Evolutionary conservation across 2,329 filamentous ascomycete genomes (phyloP).

Genomic region (Hypomyces rosellus): DNA sequence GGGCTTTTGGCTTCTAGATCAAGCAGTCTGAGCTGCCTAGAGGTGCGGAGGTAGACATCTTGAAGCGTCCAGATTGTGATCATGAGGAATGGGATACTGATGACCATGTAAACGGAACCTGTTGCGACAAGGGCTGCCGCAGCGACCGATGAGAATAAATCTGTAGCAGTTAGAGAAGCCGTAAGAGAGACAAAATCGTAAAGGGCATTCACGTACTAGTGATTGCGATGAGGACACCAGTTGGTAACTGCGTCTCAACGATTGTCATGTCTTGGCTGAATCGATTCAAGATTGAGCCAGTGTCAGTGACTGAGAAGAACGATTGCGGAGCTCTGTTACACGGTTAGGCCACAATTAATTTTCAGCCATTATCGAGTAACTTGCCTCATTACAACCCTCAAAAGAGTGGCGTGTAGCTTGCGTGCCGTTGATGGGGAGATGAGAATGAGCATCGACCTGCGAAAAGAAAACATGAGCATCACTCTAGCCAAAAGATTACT

Average conservation of each 20-base stretch:
- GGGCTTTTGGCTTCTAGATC: conserved; percentile 31
- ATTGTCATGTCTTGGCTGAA: conserved; percentile 18
- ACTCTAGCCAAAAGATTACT: no score
- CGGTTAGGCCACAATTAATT: no score
- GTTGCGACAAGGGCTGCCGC: conserved; percentile 6
- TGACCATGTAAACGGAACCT: conserved; percentile 8
- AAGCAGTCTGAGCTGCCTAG: conserved; percentile 29
- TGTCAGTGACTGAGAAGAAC: neutral
- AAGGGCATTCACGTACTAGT: neutral
- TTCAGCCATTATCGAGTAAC: no score
- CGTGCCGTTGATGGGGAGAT: no score
- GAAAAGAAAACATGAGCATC: no score
- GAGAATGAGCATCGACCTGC: no score
- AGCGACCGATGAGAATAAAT: conserved; percentile 16
- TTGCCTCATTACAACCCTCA: no score
- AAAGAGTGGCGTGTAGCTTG: no score
- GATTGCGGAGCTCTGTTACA: neutral
- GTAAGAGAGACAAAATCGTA: no score
- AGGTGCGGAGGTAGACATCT: conserved; percentile 12
- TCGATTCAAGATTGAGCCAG: neutral
- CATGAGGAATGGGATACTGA: conserved; percentile 7
- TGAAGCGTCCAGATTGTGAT: conserved; percentile 9
- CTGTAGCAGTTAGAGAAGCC: no score
- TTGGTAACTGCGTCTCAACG: conserved; percentile 19
- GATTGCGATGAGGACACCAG: conserved; percentile 6